Evolutionary conservation across 1,284 basidiomycete genomes (phyloP).

Genomic region (Ganoderma meredithae): DNA sequence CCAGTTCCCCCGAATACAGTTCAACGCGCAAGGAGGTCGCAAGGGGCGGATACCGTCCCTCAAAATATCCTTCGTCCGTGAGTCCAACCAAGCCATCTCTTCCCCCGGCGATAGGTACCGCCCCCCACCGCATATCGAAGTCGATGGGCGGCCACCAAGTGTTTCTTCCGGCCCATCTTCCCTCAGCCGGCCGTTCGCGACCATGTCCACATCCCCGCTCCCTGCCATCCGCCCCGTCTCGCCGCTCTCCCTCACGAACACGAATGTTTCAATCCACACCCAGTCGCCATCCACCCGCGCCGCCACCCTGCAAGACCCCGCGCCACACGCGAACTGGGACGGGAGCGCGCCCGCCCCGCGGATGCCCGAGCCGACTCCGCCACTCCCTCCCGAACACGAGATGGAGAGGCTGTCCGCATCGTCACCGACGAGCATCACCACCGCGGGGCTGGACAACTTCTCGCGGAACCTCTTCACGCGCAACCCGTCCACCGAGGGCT

Average conservation of each 20-base stretch:
- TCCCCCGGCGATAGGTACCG: constrained; percentile 15
- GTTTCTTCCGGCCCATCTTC: constrained; percentile 19
- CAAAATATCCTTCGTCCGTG: constrained; percentile 26
- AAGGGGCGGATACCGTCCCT: constrained; percentile 27
- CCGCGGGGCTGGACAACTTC: constrained; percentile 17
- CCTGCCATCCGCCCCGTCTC: constrained; percentile 20
- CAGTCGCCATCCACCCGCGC: constrained; percentile 13
- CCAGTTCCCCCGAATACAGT: constrained; percentile 20
- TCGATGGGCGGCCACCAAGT: constrained; percentile 17
- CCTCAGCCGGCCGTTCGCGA: constrained; percentile 28
- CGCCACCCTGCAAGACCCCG: neutral
- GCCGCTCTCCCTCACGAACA: constrained; percentile 14
- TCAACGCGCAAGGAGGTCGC: constrained; percentile 10
- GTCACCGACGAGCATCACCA: constrained; percentile 13
- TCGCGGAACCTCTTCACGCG: constrained; percentile 23
- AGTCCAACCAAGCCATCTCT: constrained; percentile 26
- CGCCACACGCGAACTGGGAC: neutral
- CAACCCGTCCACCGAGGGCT: constrained; percentile 23
- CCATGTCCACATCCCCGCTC: constrained; percentile 19
- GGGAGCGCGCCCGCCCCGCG: neutral
- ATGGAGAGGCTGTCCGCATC: neutral
- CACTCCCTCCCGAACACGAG: neutral
- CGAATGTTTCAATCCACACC: constrained; percentile 13
- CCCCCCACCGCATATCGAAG: neutral
- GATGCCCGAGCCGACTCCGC: neutral